Conservation (phyloP, 2,329 filamentous ascomycete species). For the Bertia moriformis region DNA sequence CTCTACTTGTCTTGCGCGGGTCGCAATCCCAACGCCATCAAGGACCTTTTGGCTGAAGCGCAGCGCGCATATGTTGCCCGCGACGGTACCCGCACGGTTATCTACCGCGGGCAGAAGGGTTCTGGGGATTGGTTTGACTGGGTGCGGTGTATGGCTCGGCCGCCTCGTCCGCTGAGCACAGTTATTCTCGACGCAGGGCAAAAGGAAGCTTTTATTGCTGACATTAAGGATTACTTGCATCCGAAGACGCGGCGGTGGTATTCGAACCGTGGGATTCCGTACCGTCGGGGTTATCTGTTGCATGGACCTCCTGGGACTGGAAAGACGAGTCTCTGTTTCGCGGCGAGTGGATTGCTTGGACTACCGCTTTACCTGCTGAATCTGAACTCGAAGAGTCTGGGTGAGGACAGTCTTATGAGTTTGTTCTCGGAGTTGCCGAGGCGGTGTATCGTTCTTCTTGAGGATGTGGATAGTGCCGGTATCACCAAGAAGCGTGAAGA, state of each 20-base stretch:
- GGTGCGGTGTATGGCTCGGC: conserved; percentile 6
- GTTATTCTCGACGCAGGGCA: conserved; percentile 33
- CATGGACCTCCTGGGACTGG: conserved; percentile 34
- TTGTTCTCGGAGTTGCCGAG: conserved; percentile 22
- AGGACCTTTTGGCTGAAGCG: conserved; percentile 7
- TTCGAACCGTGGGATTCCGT: conserved; percentile 34
- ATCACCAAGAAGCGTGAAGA: conserved; percentile 9
- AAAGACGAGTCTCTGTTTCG: conserved; percentile 23
- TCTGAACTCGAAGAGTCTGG: conserved; percentile 17
- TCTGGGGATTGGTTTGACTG: conserved; percentile 6
- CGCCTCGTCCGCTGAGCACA: conserved; percentile 16
- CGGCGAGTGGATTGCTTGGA: conserved; percentile 18
- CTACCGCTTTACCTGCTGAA: conserved; percentile 20
- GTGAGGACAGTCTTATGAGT: conserved; percentile 17
- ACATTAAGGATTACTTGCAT: conserved; percentile 39
- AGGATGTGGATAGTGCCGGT: conserved; percentile 24
- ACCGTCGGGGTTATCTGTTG: conserved; percentile 41
- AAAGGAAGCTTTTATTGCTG: conserved; percentile 30
- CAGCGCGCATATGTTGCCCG: conserved; percentile 6
- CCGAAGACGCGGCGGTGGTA: conserved; percentile 35
- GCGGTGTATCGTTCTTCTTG: conserved; percentile 22
- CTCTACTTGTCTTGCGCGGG: conserved; percentile 5
- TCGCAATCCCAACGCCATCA: conserved; percentile 6
- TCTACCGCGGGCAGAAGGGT: conserved; percentile 6
- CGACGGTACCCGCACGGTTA: conserved; percentile 7